Conservation (phyloP, 352 stramenopile genomes). For the Phytophthora pinifolia region DNA sequence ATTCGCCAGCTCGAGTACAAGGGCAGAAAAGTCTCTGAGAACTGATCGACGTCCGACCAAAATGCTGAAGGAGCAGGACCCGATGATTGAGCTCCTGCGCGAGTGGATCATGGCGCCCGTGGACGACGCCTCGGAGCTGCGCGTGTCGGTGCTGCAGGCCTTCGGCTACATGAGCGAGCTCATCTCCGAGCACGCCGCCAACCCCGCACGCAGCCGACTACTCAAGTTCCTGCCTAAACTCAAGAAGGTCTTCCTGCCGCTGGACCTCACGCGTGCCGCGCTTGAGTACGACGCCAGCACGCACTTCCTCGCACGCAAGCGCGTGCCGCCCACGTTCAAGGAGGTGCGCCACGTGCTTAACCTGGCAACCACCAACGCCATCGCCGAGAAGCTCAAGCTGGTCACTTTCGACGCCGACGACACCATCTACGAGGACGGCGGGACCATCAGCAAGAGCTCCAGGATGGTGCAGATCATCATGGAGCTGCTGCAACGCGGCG, state of each 20-base stretch:
- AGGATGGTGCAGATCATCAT: conserved; percentile 76
- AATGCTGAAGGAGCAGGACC: conserved; percentile 87
- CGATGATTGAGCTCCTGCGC: conserved; percentile 84
- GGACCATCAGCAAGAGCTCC: conserved; percentile 63
- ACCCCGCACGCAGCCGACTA: conserved; percentile 42
- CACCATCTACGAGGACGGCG: conserved; percentile 87
- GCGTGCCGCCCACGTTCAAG: conserved; percentile 82
- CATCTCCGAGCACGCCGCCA: conserved; percentile 68
- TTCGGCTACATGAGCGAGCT: conserved; percentile 78
- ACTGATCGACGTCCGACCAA: not conserved
- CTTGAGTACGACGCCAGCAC: conserved; percentile 69
- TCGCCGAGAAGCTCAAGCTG: conserved; percentile 73
- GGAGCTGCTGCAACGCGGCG: conserved; percentile 58
- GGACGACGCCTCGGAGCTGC: conserved; percentile 56
- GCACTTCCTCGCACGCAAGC: conserved; percentile 76
- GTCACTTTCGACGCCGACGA: conserved; percentile 88
- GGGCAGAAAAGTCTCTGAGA: not conserved
- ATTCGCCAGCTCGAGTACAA: conserved; percentile 7
- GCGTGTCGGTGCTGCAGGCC: conserved; percentile 64
- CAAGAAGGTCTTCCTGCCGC: conserved; percentile 68
- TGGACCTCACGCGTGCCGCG: conserved; percentile 67
- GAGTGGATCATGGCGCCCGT: conserved; percentile 84
- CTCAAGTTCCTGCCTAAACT: conserved; percentile 64
- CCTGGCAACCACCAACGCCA: conserved; percentile 72
- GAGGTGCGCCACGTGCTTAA: conserved; percentile 87